phyloP scores from a whole-genome alignment of 768 basidiomycete species.

The Suillus clintonianus region DNA sequence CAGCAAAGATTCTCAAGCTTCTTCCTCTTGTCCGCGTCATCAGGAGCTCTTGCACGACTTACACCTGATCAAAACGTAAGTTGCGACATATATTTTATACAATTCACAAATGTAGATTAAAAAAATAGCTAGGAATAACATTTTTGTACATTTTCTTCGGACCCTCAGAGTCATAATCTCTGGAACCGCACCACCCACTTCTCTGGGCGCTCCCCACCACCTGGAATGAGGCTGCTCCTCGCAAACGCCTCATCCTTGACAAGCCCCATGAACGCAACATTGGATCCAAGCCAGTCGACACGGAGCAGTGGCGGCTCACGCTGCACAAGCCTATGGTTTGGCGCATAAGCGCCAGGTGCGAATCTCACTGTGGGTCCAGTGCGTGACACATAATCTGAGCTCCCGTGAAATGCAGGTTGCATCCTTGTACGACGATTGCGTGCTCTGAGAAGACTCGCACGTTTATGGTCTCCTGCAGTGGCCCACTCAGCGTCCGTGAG shows the following conservation, averaged over 20 bases:
- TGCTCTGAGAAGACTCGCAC: slow-evolving; percentile 1
- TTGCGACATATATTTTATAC: too few relatives aligned
- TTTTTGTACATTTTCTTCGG: background rate
- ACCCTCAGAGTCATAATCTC: background rate
- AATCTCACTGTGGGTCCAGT: background rate
- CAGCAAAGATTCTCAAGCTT: too few relatives aligned
- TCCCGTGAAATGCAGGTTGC: background rate
- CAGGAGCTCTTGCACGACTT: background rate
- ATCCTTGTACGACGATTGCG: background rate
- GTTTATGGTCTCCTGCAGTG: background rate
- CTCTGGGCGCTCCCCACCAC: background rate
- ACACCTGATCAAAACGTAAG: background rate
- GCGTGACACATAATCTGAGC: background rate
- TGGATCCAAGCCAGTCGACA: slow-evolving; percentile 12
- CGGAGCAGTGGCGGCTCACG: background rate
- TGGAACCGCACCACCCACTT: slow-evolving; percentile 11
- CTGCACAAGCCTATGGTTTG: background rate
- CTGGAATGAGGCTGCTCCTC: slow-evolving; percentile 1
- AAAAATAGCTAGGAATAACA: background rate
- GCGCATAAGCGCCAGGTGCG: background rate
- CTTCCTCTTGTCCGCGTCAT: too few relatives aligned
- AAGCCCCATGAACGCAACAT: slow-evolving; percentile 2
- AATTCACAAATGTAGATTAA: too few relatives aligned
- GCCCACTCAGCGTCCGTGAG: slow-evolving; percentile 7
- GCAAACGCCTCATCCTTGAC: slow-evolving; percentile 2